Conservation (phyloP, 257 asterid genomes). For the Phtheirospermum japonicum region DNA sequence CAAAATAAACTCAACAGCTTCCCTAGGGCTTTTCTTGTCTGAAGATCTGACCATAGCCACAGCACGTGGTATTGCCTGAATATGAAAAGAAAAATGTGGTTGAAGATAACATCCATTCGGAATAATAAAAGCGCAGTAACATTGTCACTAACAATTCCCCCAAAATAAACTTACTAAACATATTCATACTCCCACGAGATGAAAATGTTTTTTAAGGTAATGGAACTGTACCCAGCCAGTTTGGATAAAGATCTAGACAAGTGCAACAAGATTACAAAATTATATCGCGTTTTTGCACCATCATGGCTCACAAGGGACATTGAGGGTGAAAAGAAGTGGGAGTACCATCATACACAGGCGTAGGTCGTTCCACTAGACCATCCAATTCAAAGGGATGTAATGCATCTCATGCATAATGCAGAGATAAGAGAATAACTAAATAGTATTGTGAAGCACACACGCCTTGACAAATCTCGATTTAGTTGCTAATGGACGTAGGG, state of each 20-base stretch:
- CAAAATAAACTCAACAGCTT: conserved; percentile 95
- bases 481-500: conserved; percentile 9
- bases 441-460: conserved; percentile 4
- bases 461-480: neutral
- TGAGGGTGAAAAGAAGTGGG: neutral
- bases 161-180: neutral
- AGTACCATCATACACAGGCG: conserved; percentile 3
- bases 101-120: conserved; percentile 7
- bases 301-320: neutral
- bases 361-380: neutral
- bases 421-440: neutral
- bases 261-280: neutral
- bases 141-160: conserved; percentile 1
- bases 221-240: neutral
- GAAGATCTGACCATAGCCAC: conserved; percentile 83
- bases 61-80: conserved; percentile 95
- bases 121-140: conserved; percentile 17
- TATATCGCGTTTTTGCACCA: conserved; percentile 9
- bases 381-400: neutral
- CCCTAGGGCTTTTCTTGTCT: conserved; percentile 93
- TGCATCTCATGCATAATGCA: neutral
- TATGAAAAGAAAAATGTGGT: conserved; percentile 22
- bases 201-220: neutral
- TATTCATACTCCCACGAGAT: neutral
- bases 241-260: neutral